phyloP scores from a whole-genome alignment of 352 stramenopile species.

The Pythium coloratum region DNA sequence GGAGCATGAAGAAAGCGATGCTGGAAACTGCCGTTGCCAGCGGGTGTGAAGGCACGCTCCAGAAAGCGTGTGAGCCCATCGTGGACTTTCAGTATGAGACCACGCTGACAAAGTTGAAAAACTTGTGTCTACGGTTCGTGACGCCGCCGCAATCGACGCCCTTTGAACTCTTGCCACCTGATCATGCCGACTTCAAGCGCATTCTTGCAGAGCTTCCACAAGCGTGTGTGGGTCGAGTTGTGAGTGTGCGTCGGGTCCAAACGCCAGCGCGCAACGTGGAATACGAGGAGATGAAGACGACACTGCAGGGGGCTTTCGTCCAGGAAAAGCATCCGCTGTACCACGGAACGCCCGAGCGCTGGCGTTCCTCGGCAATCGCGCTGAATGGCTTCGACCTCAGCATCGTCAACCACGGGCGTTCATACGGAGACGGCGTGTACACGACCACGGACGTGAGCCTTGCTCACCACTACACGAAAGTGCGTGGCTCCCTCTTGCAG shows the following conservation, averaged over 20 bases:
- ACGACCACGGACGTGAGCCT: conserved; percentile 2
- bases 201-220: conserved; percentile 2
- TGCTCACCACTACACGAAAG: neutral
- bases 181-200: conserved; percentile 2
- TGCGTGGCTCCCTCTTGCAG: conserved; percentile 10
- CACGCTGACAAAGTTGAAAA: no score
- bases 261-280: neutral
- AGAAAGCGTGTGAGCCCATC: no score
- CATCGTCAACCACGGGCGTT: conserved; percentile 9
- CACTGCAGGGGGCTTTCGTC: neutral
- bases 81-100: no score
- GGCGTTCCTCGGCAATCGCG: conserved; percentile 24
- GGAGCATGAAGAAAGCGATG: no score
- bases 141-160: neutral
- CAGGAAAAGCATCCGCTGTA: conserved; percentile 14
- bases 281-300: conserved; percentile 4
- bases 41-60: no score
- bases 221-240: neutral
- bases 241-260: conserved; percentile 14
- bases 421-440: conserved; percentile 23
- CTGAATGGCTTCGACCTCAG: conserved; percentile 24
- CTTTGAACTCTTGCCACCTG: conserved; percentile 2
- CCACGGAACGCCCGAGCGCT: conserved; percentile 26
- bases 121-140: neutral
- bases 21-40: no score